phyloP scores from a whole-genome alignment of 495 filamentous ascomycete genomes.

The Stereocaulon alpinum region DNA sequence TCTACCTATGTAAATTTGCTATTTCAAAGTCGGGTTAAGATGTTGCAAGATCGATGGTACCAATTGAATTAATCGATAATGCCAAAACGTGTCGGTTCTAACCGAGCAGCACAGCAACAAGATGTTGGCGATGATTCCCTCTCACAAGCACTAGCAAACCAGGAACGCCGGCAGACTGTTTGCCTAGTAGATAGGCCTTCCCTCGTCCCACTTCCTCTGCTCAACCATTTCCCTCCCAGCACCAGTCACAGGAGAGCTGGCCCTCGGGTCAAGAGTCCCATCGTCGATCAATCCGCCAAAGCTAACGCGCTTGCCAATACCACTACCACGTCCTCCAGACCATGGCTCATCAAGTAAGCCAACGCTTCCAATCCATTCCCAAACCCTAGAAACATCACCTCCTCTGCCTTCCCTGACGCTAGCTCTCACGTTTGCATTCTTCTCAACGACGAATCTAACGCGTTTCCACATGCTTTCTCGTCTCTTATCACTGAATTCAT shows the following conservation, averaged over 20 bases:
- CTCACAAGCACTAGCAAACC: no score
- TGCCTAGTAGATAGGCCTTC: conserved; percentile 52
- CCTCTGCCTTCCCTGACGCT: conserved; percentile 69
- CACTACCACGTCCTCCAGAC: conserved; percentile 17
- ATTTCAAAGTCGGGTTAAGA: no score
- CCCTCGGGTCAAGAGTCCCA: conserved; percentile 83
- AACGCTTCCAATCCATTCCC: conserved; percentile 85
- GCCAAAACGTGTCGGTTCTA: background rate
- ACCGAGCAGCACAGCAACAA: background rate
- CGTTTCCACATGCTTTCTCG: conserved; percentile 71
- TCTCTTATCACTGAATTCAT: conserved; percentile 62
- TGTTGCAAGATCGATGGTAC: no score
- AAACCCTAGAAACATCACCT: conserved; percentile 79
- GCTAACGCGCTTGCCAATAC: conserved; percentile 27
- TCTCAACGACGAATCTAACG: conserved; percentile 75
- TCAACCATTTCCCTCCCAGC: conserved; percentile 22
- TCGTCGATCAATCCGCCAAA: conserved; percentile 25
- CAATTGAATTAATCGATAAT: no score
- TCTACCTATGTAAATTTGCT: no score
- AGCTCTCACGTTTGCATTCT: conserved; percentile 83
- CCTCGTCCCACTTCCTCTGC: conserved; percentile 50
- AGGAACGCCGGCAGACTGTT: no score
- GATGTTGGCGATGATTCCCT: background rate
- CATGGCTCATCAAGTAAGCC: conserved; percentile 31
- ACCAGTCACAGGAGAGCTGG: conserved; percentile 30